Conservation (phyloP, 495 filamentous ascomycete species). For the Viridothelium virens region DNA sequence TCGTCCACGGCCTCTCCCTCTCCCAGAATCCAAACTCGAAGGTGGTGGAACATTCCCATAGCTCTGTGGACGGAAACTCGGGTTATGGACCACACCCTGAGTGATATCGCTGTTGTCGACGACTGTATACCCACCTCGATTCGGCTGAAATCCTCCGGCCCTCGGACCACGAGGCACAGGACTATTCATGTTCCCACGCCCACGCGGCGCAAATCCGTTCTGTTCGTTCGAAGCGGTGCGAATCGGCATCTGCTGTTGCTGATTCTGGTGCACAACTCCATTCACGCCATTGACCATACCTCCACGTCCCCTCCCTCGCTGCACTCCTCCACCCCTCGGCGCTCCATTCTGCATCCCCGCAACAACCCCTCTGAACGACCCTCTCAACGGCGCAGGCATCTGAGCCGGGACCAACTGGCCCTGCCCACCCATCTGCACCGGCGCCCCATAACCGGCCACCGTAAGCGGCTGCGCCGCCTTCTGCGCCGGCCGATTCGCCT, state of each 20-base stretch:
- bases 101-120: slow-evolving; percentile 46
- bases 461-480: slow-evolving; percentile 54
- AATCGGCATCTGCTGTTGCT: slow-evolving; percentile 27
- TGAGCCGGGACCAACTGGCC: slow-evolving; percentile 63
- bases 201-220: slow-evolving; percentile 16
- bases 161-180: slow-evolving; percentile 21
- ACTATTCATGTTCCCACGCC: slow-evolving; percentile 18
- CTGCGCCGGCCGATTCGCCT: slow-evolving; percentile 42
- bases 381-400: slow-evolving; percentile 59
- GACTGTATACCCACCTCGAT: slow-evolving; percentile 46
- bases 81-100: slow-evolving; percentile 46
- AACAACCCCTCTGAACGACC: slow-evolving; percentile 65
- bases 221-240: slow-evolving; percentile 15
- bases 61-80: slow-evolving; percentile 48
- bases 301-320: slow-evolving; percentile 26
- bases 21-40: slow-evolving; percentile 48
- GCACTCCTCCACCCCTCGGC: slow-evolving; percentile 30
- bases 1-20: slow-evolving; percentile 45
- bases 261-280: slow-evolving; percentile 13
- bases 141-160: slow-evolving; percentile 29
- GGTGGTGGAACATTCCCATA: slow-evolving; percentile 79
- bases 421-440: slow-evolving; percentile 45
- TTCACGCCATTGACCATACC: slow-evolving; percentile 20
- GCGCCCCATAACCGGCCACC: slow-evolving; percentile 42
- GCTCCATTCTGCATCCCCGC: slow-evolving; percentile 35